phyloP scores from a whole-genome alignment of 2,329 filamentous ascomycete genomes.

The Eurotiales sp. region DNA sequence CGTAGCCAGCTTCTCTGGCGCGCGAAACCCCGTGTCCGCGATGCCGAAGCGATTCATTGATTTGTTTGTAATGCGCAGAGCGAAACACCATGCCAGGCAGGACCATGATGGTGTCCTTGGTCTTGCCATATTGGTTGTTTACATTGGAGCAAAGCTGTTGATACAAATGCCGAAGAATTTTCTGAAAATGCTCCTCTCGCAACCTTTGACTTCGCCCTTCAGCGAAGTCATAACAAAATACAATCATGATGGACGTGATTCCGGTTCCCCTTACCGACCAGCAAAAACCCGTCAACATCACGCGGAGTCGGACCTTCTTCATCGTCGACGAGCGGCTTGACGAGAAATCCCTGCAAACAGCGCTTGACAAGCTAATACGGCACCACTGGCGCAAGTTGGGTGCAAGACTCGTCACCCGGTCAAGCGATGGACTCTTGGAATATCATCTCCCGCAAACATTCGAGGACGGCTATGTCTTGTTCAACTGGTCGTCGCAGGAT shows the following conservation, averaged over 20 bases:
- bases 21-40: not conserved
- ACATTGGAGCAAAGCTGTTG: too few species aligned
- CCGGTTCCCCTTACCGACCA: not conserved
- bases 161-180: too few species aligned
- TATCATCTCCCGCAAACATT: not conserved
- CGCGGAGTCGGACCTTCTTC: slow-evolving; percentile 2
- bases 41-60: not conserved
- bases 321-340: not conserved
- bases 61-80: not conserved
- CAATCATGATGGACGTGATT: slow-evolving; percentile 10
- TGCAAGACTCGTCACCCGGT: not conserved
- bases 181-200: too few species aligned
- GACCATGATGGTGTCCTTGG: not conserved
- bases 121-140: too few species aligned
- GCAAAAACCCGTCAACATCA: not conserved
- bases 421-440: not conserved
- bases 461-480: not conserved
- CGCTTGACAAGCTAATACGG: not conserved
- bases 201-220: too few species aligned
- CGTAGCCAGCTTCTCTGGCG: not conserved
- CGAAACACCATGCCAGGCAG: not conserved
- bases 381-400: slow-evolving; percentile 8
- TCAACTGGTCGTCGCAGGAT: not conserved
- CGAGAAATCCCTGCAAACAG: not conserved
- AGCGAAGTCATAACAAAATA: too few species aligned